Conservation (phyloP, 192 early-diverging fungal genomes). For the Umbelopsis sp. region DNA sequence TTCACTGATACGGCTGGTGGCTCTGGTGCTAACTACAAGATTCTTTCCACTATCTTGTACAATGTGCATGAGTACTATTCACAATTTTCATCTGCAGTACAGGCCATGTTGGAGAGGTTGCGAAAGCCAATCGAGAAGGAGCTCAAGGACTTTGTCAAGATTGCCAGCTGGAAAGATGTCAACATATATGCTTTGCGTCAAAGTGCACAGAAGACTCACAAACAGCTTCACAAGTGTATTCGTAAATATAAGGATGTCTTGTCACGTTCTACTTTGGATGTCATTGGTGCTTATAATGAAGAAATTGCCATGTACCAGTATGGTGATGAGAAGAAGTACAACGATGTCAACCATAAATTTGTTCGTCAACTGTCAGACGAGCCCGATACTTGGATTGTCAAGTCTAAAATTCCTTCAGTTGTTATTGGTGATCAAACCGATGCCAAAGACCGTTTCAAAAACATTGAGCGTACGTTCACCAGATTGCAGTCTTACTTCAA, state of each 20-base stretch:
- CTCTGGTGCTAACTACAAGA: conserved; percentile 24
- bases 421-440: background rate
- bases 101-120: conserved; percentile 55
- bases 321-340: conserved; percentile 37
- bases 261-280: conserved; percentile 69
- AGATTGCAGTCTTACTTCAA: conserved; percentile 43
- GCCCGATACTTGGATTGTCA: conserved; percentile 44
- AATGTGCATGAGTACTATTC: conserved; percentile 84
- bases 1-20: conserved; percentile 14
- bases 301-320: conserved; percentile 41
- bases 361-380: conserved; percentile 38
- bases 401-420: conserved; percentile 19
- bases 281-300: conserved; percentile 60
- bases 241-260: conserved; percentile 83
- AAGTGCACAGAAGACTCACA: conserved; percentile 89
- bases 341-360: conserved; percentile 38
- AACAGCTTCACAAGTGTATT: conserved; percentile 89
- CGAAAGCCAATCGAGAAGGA: conserved; percentile 85
- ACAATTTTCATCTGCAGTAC: conserved; percentile 68
- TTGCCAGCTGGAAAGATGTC: conserved; percentile 96
- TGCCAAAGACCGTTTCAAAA: conserved; percentile 46
- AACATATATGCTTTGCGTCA: conserved; percentile 90
- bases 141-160: conserved; percentile 90
- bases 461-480: conserved; percentile 46
- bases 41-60: conserved; percentile 55